phyloP scores from a whole-genome alignment of 805 yeast genomes.

The Wickerhamiella domercqiae region DNA sequence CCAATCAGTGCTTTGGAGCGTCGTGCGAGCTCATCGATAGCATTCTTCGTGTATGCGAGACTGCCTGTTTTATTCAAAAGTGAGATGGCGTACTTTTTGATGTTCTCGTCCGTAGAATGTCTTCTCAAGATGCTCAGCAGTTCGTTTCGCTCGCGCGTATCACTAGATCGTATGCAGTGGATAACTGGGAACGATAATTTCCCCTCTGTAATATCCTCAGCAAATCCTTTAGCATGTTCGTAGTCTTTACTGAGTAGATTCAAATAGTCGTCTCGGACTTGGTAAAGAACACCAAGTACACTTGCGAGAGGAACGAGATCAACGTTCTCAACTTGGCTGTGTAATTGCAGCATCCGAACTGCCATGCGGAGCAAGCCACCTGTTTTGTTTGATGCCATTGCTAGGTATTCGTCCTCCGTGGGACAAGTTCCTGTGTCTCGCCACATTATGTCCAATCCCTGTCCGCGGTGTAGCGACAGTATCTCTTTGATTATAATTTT shows the following conservation, averaged over 20 bases:
- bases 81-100: slow-evolving; percentile 37
- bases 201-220: slow-evolving; percentile 83
- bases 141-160: slow-evolving; percentile 17
- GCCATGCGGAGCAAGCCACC: slow-evolving; percentile 78
- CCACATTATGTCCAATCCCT: slow-evolving; percentile 82
- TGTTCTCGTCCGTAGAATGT: slow-evolving; percentile 34
- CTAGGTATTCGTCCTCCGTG: slow-evolving; percentile 44
- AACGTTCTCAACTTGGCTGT: slow-evolving; percentile 9
- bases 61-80: slow-evolving; percentile 30
- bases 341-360: slow-evolving; percentile 42
- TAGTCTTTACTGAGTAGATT: slow-evolving; percentile 43
- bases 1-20: slow-evolving; percentile 19
- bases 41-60: slow-evolving; percentile 27
- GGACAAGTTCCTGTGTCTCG: slow-evolving; percentile 52
- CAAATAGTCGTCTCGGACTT: slow-evolving; percentile 69
- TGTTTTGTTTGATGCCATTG: slow-evolving; percentile 78
- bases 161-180: slow-evolving; percentile 36
- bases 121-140: slow-evolving; percentile 33
- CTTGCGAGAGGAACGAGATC: slow-evolving; percentile 48
- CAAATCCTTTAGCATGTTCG: slow-evolving; percentile 52
- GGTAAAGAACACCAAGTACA: slow-evolving; percentile 68
- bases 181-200: slow-evolving; percentile 77
- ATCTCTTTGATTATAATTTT: slow-evolving; percentile 50
- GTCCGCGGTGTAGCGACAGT: slow-evolving; percentile 74
- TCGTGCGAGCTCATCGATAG: slow-evolving; percentile 19